phyloP scores from a whole-genome alignment of 2,329 filamentous ascomycete species.

The Xylaria sp. region DNA sequence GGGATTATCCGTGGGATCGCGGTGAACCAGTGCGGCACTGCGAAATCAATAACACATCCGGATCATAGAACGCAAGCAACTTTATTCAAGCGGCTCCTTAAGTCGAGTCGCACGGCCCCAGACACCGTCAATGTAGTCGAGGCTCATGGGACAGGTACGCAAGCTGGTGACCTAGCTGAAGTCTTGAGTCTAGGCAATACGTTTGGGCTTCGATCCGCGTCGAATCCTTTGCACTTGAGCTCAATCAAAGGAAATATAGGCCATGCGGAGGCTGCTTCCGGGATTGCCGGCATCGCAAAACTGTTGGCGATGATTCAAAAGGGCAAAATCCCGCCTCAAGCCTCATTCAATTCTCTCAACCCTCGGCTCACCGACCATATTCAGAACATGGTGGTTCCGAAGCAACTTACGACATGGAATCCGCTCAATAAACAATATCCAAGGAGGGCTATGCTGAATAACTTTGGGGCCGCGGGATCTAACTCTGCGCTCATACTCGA shows the following conservation, averaged over 20 bases:
- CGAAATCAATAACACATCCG: slow-evolving; percentile 35
- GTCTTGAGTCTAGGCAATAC: slow-evolving; percentile 43
- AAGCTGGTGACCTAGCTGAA: slow-evolving; percentile 67
- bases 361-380: slow-evolving; percentile 16
- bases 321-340: slow-evolving; percentile 32
- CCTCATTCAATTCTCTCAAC: slow-evolving; percentile 39
- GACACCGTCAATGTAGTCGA: slow-evolving; percentile 67
- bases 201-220: slow-evolving; percentile 52
- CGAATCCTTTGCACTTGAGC: slow-evolving; percentile 46
- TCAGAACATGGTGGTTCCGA: slow-evolving; percentile 9
- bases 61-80: slow-evolving; percentile 26
- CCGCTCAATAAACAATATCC: slow-evolving; percentile 1
- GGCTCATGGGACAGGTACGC: slow-evolving; percentile 70
- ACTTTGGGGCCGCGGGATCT: slow-evolving; percentile 34
- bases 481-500: slow-evolving; percentile 38
- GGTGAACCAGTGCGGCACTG: slow-evolving; percentile 28
- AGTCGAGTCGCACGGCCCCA: slow-evolving; percentile 60
- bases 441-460: slow-evolving; percentile 43
- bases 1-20: slow-evolving; percentile 26
- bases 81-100: slow-evolving; percentile 59
- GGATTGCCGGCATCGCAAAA: slow-evolving; percentile 36
- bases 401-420: slow-evolving; percentile 8
- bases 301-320: slow-evolving; percentile 37
- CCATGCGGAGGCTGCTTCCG: slow-evolving; percentile 37
- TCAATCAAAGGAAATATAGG: slow-evolving; percentile 38